These are phyloP conservation scores for Ceratobasidium sp. DNA, from an alignment of 1,284 basidiomycete species.

Conservation along the genomic window DNA sequence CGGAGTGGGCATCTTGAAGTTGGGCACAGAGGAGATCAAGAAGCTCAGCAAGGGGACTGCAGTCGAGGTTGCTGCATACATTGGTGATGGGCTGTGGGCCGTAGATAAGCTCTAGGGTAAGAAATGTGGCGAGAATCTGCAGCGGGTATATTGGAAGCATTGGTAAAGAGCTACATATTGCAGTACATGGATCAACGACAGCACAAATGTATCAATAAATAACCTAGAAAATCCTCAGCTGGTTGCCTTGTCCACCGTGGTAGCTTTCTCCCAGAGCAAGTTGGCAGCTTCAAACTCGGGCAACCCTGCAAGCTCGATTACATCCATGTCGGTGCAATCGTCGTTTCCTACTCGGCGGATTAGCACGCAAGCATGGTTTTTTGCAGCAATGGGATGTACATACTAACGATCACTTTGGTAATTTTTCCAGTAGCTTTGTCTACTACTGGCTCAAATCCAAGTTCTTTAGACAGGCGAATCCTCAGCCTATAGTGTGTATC, in stretches of 20 bases:
- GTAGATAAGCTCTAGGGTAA: conserved; percentile 72
- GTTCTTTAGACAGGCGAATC: conserved; percentile 46
- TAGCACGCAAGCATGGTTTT: not conserved
- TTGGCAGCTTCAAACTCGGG: conserved; percentile 47
- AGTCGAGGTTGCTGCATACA: conserved; percentile 87
- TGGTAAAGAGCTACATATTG: conserved; percentile 15
- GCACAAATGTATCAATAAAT: not conserved
- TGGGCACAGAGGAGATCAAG: conserved; percentile 90
- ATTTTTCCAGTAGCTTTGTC: conserved; percentile 40
- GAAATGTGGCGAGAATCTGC: not conserved
- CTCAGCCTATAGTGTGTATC: conserved; percentile 35
- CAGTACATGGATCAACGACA: conserved; percentile 14
- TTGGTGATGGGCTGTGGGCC: conserved; percentile 93
- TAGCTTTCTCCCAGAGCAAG: conserved; percentile 47
- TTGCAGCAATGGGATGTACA: conserved; percentile 2
- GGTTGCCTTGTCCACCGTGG: conserved; percentile 25
- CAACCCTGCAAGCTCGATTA: conserved; percentile 43
- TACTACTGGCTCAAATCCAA: conserved; percentile 47
- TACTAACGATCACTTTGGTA: conserved; percentile 46
- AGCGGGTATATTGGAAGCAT: not conserved
- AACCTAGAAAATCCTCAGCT: conserved; percentile 17
- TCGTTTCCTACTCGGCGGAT: conserved; percentile 43
- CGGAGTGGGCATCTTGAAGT: conserved; percentile 87
- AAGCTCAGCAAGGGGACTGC: conserved; percentile 91
- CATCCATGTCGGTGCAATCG: conserved; percentile 45